Base-by-base conservation (phyloP, 306 rosid genomes). In the Begonia peltatifolia region DNA sequence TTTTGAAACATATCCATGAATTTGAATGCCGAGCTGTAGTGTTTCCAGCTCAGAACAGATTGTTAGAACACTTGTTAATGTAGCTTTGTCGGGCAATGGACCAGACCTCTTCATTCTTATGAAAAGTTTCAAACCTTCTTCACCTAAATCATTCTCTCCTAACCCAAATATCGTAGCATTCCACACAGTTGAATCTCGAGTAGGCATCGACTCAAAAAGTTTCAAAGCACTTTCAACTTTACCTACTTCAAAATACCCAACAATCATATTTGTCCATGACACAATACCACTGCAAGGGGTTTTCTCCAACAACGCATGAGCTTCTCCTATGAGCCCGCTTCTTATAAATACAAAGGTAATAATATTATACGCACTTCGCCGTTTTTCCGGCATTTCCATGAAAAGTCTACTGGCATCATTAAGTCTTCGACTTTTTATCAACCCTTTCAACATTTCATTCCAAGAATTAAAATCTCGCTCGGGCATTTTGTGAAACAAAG, bases 121-220 rank as follows among this genome's bases (percentile, higher is more conserved):
- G 50, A 70, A 78, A 54, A 71, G 74, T 75, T 68, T 68, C 47
- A 74, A 42, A 14, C 80, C 80, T 62, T 74, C 76, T 59, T 74
- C 84, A 7, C 75, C 75, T 18, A 13, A 56, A 56, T 65, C 68
- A 7, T 64, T 74, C 52, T 71, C 78, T 42, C 80, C 74, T 52
- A 78, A 68, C 53, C 84, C 84, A 22, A 74, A 78, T 55, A 78
- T 59, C 11, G 67, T 68, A 30, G 74, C 84, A 63, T 78, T 74
- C 71, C 76, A 78, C 0, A 54, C 54, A 42, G 81, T 71, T 64
- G 69, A 42, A 66, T 74, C 81, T 42, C 73, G 62, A 43, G 35
- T 47, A 35, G 53, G 60, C 60, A 74, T 74, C 41, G 22, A 51
- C 14, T 64, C 68, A 47, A 78, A 78, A 20, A 71, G 20, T 9